Conservation (phyloP, 305 asterid species). For the Lippia alba region DNA sequence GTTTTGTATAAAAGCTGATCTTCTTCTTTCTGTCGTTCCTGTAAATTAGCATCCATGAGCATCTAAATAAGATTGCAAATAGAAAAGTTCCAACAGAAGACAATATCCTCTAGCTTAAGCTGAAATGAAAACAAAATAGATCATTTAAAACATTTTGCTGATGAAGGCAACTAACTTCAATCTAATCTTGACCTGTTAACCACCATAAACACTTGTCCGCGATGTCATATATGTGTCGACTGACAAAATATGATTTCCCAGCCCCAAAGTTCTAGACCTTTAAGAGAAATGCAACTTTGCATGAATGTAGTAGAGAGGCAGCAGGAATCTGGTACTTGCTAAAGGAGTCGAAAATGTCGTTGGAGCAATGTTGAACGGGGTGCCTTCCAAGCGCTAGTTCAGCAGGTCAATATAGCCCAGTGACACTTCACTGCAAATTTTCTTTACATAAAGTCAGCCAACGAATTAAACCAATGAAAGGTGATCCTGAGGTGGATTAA, state of each 20-base stretch:
- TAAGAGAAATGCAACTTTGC: constrained; percentile 91
- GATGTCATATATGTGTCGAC: constrained; percentile 75
- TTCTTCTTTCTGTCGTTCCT: constrained; percentile 81
- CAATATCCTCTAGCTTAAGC: neutral
- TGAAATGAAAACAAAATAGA: neutral
- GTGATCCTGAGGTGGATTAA: constrained; percentile 68
- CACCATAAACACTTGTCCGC: constrained; percentile 70
- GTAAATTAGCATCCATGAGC: constrained; percentile 16
- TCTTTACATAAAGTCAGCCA: constrained; percentile 49
- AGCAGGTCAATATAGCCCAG: constrained; percentile 80
- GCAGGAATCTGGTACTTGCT: constrained; percentile 69
- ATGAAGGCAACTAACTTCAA: constrained; percentile 57
- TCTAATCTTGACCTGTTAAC: constrained; percentile 77
- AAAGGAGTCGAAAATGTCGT: constrained; percentile 53
- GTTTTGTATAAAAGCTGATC: constrained; percentile 59
- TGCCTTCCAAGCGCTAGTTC: constrained; percentile 75
- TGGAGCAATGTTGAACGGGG: constrained; percentile 63
- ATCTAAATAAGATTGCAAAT: too few relatives aligned
- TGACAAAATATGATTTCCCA: constrained; percentile 71
- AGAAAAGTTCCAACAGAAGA: neutral
- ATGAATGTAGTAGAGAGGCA: constrained; percentile 84
- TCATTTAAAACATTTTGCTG: neutral
- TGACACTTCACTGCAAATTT: constrained; percentile 62
- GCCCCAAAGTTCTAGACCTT: constrained; percentile 70
- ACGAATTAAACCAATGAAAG: constrained; percentile 73